These are phyloP conservation scores for Penicillium silybi DNA, from an alignment of 495 filamentous ascomycete genomes.

Conservation along the genomic window DNA sequence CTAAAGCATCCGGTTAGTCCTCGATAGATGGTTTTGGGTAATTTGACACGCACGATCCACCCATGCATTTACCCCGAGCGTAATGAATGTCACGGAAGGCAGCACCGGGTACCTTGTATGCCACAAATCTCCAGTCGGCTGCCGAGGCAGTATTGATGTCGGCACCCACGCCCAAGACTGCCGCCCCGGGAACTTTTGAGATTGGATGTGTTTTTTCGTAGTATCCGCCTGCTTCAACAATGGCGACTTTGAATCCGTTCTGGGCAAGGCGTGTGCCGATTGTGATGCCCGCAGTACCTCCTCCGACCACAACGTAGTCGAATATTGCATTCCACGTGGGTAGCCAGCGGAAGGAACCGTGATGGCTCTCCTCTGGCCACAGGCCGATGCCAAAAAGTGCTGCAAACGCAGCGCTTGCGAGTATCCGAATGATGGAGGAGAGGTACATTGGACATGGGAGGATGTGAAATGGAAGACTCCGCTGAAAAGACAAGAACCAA, in stretches of 20 bases:
- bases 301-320: slow-evolving; percentile 53
- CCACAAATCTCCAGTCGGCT: slow-evolving; percentile 50
- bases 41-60: slow-evolving; percentile 31
- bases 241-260: slow-evolving; percentile 31
- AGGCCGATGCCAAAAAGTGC: background rate
- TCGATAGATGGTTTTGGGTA: background rate
- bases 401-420: background rate
- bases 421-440: background rate
- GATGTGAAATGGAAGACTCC: too few relatives aligned
- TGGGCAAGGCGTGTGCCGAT: slow-evolving; percentile 45
- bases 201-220: slow-evolving; percentile 46
- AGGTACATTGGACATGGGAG: background rate
- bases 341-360: slow-evolving; percentile 2
- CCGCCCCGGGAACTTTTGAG: slow-evolving; percentile 44
- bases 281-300: slow-evolving; percentile 47
- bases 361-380: background rate
- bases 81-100: slow-evolving; percentile 38
- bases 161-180: slow-evolving; percentile 30
- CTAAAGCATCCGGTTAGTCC: slow-evolving; percentile 6
- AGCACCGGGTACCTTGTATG: slow-evolving; percentile 26
- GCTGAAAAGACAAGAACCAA: too few relatives aligned
- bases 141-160: slow-evolving; percentile 24
- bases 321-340: slow-evolving; percentile 22
- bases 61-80: slow-evolving; percentile 35
- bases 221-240: slow-evolving; percentile 57